Percentiles rank a stretch among this genome's conserved stretches.
phyloP scores from a whole-genome alignment of 2,329 filamentous ascomycete species.

The Dryadomyces sulphureus region DNA sequence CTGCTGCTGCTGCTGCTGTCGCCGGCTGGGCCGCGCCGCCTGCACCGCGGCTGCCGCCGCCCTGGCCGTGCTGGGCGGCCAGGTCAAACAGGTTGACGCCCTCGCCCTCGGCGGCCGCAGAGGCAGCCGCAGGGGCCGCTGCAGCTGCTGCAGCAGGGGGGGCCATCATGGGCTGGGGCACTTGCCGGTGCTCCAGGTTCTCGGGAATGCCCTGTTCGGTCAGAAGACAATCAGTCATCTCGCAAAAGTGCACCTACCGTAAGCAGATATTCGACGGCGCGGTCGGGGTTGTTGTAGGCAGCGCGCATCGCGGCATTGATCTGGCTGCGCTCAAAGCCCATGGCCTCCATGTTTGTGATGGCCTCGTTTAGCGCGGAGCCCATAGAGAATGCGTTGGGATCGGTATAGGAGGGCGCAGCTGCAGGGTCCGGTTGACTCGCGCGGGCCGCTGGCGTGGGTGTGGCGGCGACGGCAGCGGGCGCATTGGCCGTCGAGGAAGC shows the following conservation, averaged over 20 bases:
- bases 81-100: slow-evolving; percentile 85
- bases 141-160: slow-evolving; percentile 26
- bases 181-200: slow-evolving; percentile 50
- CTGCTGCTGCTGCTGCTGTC: slow-evolving; percentile 25
- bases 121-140: slow-evolving; percentile 24
- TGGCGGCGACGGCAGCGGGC: slow-evolving; percentile 24
- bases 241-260: slow-evolving; percentile 34
- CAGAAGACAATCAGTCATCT: neutral
- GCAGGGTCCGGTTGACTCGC: slow-evolving; percentile 10
- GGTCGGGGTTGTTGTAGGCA: slow-evolving; percentile 92
- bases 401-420: slow-evolving; percentile 38
- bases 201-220: slow-evolving; percentile 70
- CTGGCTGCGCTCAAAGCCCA: slow-evolving; percentile 82
- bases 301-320: slow-evolving; percentile 93
- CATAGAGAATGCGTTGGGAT: slow-evolving; percentile 72
- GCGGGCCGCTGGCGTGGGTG: slow-evolving; percentile 26
- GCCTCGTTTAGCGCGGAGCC: slow-evolving; percentile 70
- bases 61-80: slow-evolving; percentile 55
- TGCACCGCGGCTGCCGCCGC: slow-evolving; percentile 24
- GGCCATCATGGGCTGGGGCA: slow-evolving; percentile 16
- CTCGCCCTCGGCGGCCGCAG: slow-evolving; percentile 43
- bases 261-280: slow-evolving; percentile 89
- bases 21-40: slow-evolving; percentile 20
- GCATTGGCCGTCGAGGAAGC: slow-evolving; percentile 35
- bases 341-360: slow-evolving; percentile 86